phyloP scores from a whole-genome alignment of 768 basidiomycete species.

The Coprinopsis strossmayeri region DNA sequence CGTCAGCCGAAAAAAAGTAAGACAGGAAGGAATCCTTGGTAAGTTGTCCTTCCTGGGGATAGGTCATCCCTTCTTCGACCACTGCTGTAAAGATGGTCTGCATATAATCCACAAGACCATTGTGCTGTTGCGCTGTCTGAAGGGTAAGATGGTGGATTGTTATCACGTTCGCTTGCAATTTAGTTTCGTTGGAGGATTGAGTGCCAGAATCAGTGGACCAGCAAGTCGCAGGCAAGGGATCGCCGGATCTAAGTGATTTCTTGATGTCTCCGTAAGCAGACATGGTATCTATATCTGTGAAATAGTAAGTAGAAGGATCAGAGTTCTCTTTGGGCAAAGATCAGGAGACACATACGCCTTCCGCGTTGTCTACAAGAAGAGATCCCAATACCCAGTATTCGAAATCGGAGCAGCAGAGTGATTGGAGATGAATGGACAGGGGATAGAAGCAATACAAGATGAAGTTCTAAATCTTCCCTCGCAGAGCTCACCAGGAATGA shows the following conservation, averaged over 20 bases:
- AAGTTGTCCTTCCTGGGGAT: conserved; percentile 72
- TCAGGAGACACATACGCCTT: no score
- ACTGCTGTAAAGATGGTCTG: conserved; percentile 60
- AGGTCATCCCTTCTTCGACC: conserved; percentile 71
- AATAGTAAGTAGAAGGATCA: neutral
- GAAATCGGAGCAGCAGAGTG: no score
- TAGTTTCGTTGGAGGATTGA: conserved; percentile 17
- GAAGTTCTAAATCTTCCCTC: no score
- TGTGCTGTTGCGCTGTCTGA: conserved; percentile 27
- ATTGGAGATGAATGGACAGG: neutral
- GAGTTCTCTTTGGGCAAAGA: neutral
- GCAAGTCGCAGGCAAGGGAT: conserved; percentile 38
- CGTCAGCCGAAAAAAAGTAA: conserved; percentile 76
- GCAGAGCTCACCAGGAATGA: neutral
- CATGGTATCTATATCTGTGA: conserved; percentile 28
- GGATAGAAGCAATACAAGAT: neutral
- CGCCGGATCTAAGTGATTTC: conserved; percentile 18
- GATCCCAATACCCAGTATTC: no score
- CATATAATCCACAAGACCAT: conserved; percentile 57
- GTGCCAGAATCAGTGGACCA: conserved; percentile 27
- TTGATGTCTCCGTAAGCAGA: conserved; percentile 69
- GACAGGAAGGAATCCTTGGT: conserved; percentile 51
- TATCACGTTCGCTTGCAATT: conserved; percentile 20
- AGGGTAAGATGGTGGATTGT: conserved; percentile 50
- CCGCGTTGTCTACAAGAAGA: no score